Base-by-base conservation (phyloP, 2,329 filamentous ascomycete species). In the Chaetomiaceae sp. region DNA sequence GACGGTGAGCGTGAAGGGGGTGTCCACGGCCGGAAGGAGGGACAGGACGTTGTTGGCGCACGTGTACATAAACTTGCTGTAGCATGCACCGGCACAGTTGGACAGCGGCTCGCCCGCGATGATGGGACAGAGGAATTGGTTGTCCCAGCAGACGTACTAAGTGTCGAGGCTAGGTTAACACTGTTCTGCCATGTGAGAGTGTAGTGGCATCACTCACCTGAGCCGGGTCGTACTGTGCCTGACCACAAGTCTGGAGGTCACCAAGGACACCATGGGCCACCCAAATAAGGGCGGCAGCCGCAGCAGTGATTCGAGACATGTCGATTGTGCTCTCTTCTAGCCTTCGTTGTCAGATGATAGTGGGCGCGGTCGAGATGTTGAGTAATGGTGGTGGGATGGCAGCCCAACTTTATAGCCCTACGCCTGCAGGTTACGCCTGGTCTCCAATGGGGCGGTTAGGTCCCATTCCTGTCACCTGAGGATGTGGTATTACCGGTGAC, bases 61-160 rank as follows among this genome's bases (percentile, higher is more conserved):
- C 3, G 60, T 60, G 62, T 69, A 69, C 63, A 67, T 64, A 62
- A 65, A 69, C 47, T 59, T 64, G 63, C 61, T 65, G 64, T 67
- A 71, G 65, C 68, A 71, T 42, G 67, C 66, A 39, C 66, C 65
- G 47, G 58, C 61, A 63, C 68, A 71, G 59, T 63, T 63, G 14
- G 64, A 64, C 11, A 70, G 64, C 8, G 63, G 59, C 59, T 71
- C 68, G 51, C 68, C 68, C 17, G 65, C 65, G 15, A 59, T 54
- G 51, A 70, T 56, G 51, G 67, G 68, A 60, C 68, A 71, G 44
- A 71, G 63, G 36, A 68, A 65, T 36, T 62, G 55, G 56, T 59
- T 58, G 55, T 61, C 47, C 53, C 61, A 62, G 58, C 68, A 71
- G 44, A 69, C 62, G 52, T 69, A 68, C 63, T 66, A 19, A 12